Base-by-base conservation (phyloP, 768 basidiomycete species). In the Lactarius trivialis region DNA sequence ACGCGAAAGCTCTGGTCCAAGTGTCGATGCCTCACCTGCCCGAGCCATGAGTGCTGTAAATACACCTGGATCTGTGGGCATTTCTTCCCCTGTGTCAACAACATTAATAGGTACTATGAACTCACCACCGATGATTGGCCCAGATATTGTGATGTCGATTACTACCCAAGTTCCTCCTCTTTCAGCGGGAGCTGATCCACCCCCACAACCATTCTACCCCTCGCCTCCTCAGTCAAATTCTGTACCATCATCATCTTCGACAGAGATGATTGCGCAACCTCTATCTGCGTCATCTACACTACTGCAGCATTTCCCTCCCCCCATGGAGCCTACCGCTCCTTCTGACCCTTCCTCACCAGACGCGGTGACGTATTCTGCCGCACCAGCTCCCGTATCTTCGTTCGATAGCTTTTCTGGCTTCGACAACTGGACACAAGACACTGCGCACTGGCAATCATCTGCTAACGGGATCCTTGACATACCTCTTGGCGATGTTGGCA, bases 181-280 rank as follows among this genome's bases (percentile, higher is more conserved):
- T 4, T 67, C 70, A 8, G 70, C 70, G 33, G 61, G 72, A 70
- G 60, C 66, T 65, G 34, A 60, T 15, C 48, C 58, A 5, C 36
- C 58, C 32, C 45, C 62, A 24, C 65, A 67, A 56, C 77, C 71
- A n/a, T 85, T 80, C 63, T 86, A 86, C 65, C 85, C 85, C 6
- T 85, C 85, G 0, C 85, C 85, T 19, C 82, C 84, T 37, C 81
- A 84, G 33, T 74, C 74, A n/a, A 74, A 75, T 52, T 71, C 30
- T 64, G 70, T 26, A 56, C 68, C 30, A 15, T 24, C 55, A 15
- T 24, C 55, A 19, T 45, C 53, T 34, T 60, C 55, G 19, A n/a
- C n/a, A 32, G 51, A 60, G n/a, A 39, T 49, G 36, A 8, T 36
- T 11, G 15, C 33, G 8, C 63, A 53, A 17, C 48, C 65, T 30